Conservation (phyloP, 1,139 yeast genomes). For the Yamadazyma atlantica region DNA sequence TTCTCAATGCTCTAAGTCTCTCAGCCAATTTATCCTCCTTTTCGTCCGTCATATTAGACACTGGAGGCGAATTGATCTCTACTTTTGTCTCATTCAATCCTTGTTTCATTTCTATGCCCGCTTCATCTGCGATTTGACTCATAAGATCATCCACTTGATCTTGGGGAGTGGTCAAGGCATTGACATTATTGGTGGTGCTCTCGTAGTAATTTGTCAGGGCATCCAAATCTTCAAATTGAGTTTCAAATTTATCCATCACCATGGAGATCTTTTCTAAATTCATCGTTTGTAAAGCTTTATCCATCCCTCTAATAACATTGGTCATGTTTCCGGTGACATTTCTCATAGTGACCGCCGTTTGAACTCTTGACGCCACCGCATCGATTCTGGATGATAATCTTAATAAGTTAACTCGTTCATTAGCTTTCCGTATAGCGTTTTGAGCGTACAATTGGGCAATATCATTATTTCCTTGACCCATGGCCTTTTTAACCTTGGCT, state of each 20-base stretch:
- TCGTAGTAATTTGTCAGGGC: constrained; percentile 94
- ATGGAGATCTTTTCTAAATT: constrained; percentile 86
- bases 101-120: constrained; percentile 91
- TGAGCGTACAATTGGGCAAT: constrained; percentile 94
- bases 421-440: constrained; percentile 89
- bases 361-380: constrained; percentile 94
- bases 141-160: constrained; percentile 91
- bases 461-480: constrained; percentile 83
- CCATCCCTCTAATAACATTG: constrained; percentile 93
- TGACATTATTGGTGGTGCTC: constrained; percentile 82
- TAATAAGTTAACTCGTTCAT: constrained; percentile 80
- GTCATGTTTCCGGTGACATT: constrained; percentile 94
- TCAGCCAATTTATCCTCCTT: constrained; percentile 88
- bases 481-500: constrained; percentile 85
- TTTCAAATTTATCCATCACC: constrained; percentile 97
- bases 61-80: constrained; percentile 42
- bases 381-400: constrained; percentile 88
- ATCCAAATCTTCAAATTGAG: constrained; percentile 93
- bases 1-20: constrained; percentile 73
- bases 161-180: constrained; percentile 88
- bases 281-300: constrained; percentile 93
- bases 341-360: constrained; percentile 97
- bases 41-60: constrained; percentile 53
- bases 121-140: constrained; percentile 96
- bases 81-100: constrained; percentile 61